Evolutionary conservation across 2,329 filamentous ascomycete genomes (phyloP).

Genomic region (Ophiostoma australiae): DNA sequence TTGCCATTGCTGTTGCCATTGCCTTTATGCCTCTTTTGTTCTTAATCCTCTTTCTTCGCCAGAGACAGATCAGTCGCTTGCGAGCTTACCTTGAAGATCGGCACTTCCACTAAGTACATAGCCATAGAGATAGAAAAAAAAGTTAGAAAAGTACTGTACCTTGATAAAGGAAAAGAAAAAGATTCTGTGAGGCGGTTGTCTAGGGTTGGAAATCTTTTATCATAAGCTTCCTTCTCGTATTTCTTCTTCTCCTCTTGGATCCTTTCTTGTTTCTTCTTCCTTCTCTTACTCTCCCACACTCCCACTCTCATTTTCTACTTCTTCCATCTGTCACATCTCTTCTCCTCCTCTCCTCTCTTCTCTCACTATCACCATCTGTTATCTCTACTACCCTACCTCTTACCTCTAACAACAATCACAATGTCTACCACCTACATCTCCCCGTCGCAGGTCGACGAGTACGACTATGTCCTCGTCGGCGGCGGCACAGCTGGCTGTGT

Average conservation of each 20-base stretch:
- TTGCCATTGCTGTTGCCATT: neutral
- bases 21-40: neutral
- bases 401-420: conserved; percentile 1
- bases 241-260: conserved; percentile 9
- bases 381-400: neutral
- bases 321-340: neutral
- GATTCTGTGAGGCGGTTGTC: neutral
- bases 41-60: neutral
- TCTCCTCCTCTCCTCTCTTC: neutral
- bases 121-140: neutral
- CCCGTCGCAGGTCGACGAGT: conserved; percentile 59
- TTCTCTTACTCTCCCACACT: neutral
- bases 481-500: conserved; percentile 85
- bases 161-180: neutral
- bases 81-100: neutral
- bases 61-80: neutral
- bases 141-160: conserved; percentile 2
- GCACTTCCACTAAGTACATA: neutral
- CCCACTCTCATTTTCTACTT: neutral
- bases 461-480: conserved; percentile 81
- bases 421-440: conserved; percentile 67
- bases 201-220: neutral
- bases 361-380: neutral
- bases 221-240: neutral
- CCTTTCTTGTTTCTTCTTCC: neutral